A percentile compares a stretch with the other conserved stretches of the same genome.
Evolutionary conservation across 1,284 basidiomycete species (phyloP).

Genomic region (Boletellus deceptivus): DNA sequence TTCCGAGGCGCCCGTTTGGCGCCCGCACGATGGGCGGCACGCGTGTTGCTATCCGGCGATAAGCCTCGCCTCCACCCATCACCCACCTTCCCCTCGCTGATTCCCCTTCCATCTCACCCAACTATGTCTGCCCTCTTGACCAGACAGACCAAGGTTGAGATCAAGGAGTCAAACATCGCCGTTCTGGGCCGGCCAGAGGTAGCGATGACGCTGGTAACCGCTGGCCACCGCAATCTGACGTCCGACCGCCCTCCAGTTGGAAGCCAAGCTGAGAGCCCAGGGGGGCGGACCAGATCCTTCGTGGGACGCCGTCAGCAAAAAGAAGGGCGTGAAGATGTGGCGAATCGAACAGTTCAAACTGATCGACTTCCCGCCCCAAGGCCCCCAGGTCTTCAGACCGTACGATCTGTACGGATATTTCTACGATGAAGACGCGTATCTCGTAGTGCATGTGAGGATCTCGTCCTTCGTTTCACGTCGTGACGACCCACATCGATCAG

Average conservation of each 20-base stretch:
- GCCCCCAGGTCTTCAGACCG: conserved; percentile 2
- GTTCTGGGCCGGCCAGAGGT: conserved; percentile 58
- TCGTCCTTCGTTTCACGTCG: neutral
- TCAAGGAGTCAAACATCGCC: conserved; percentile 61
- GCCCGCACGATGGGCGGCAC: conserved; percentile 12
- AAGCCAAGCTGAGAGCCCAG: conserved; percentile 59
- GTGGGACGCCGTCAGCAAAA: conserved; percentile 49
- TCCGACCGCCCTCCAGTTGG: conserved; percentile 1
- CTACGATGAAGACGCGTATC: conserved; percentile 65
- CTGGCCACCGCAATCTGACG: neutral
- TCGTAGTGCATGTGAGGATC: conserved; percentile 52
- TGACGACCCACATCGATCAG: conserved; percentile 24
- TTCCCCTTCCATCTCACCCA: too few relatives aligned
- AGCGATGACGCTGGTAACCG: conserved; percentile 20
- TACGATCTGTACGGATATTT: conserved; percentile 48
- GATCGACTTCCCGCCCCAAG: conserved; percentile 25
- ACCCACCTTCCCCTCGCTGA: neutral
- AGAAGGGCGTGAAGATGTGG: conserved; percentile 53
- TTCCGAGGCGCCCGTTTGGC: conserved; percentile 3
- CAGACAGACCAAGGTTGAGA: conserved; percentile 46
- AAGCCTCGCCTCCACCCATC: neutral
- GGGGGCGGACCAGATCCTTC: conserved; percentile 52
- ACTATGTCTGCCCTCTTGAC: conserved; percentile 28
- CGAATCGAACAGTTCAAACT: conserved; percentile 57
- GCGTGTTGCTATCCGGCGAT: conserved; percentile 13